Conservation (phyloP, 2,329 filamentous ascomycete species). For the Onygenales sp. region DNA sequence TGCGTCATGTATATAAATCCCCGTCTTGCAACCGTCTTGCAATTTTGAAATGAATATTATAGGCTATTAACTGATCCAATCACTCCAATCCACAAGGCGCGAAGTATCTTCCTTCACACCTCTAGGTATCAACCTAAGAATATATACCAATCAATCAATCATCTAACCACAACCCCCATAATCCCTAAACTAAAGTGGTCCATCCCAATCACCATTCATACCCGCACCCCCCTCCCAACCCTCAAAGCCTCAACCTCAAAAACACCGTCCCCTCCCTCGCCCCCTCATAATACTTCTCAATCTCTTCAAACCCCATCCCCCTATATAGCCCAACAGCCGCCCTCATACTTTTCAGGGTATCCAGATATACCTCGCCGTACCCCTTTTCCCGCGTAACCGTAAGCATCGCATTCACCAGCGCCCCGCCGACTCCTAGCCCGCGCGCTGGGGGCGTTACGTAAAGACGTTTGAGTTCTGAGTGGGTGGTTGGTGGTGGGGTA, state of each 20-base stretch:
- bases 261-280: constrained; percentile 46
- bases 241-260: constrained; percentile 27
- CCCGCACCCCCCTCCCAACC: too few species aligned
- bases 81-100: too few species aligned
- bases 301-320: constrained; percentile 42
- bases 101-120: too few species aligned
- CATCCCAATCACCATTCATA: too few species aligned
- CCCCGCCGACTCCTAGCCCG: constrained; percentile 40
- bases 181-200: too few species aligned
- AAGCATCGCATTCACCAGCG: constrained; percentile 38
- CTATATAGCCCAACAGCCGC: constrained; percentile 42
- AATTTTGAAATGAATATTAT: too few species aligned
- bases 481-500: background rate
- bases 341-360: constrained; percentile 46
- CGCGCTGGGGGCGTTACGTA: constrained; percentile 42
- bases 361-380: constrained; percentile 45
- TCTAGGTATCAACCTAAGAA: too few species aligned
- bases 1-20: too few species aligned
- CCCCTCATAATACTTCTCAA: constrained; percentile 47
- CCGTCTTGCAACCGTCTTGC: too few species aligned
- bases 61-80: too few species aligned
- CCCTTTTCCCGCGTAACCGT: constrained; percentile 36
- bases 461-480: constrained; percentile 50
- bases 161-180: too few species aligned
- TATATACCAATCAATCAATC: too few species aligned